phyloP scores from a whole-genome alignment of 108 stramenopile genomes.

The Asterionellopsis glacialis region DNA sequence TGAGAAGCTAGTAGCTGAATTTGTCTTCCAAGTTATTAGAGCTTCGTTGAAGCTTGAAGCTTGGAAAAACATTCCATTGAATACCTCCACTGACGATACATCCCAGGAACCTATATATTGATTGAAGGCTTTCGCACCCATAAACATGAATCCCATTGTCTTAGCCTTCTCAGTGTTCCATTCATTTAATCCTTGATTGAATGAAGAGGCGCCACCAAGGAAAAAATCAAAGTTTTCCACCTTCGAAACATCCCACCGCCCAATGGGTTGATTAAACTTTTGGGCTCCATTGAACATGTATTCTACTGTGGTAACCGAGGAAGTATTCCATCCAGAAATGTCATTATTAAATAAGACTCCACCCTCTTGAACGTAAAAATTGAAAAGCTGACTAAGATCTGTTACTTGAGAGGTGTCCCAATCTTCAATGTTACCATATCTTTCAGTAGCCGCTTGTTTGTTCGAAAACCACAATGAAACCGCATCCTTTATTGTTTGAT shows the following conservation, averaged over 20 bases:
- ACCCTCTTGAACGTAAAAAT: neutral
- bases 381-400: conserved; percentile 15
- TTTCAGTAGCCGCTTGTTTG: too few relatives aligned
- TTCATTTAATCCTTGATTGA: neutral
- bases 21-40: too few relatives aligned
- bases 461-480: too few relatives aligned
- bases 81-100: conserved; percentile 5
- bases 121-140: conserved; percentile 2
- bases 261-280: conserved; percentile 32
- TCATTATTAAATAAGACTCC: conserved; percentile 22
- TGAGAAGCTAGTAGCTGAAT: neutral
- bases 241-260: conserved; percentile 27
- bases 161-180: neutral
- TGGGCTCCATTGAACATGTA: conserved; percentile 6
- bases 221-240: neutral
- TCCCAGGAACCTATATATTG: conserved; percentile 18
- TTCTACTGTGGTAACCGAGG: neutral
- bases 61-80: neutral
- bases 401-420: neutral
- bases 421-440: neutral
- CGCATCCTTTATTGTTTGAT: too few relatives aligned
- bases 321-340: conserved; percentile 1
- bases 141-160: conserved; percentile 18
- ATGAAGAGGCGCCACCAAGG: neutral
- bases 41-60: neutral